Evolutionary conservation across 306 rosid genomes (phyloP), one percentile per base, ranked within the genome.

Genomic region (Gynostemma pentaphyllum): DNA sequence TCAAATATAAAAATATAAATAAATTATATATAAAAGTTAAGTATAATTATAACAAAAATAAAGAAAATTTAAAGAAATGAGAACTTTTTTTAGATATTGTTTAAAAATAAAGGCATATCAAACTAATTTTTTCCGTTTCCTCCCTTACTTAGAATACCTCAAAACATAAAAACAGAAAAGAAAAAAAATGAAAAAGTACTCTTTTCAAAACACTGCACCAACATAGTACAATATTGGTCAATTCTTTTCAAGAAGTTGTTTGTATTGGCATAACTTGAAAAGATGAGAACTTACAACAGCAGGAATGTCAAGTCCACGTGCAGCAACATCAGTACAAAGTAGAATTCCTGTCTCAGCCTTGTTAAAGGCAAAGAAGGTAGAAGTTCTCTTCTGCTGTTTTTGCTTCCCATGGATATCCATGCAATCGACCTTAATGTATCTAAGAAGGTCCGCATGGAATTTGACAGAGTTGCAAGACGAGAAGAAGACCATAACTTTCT

Each of bases 271-370:
- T 50, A 48, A 34, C 65, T 64, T 54, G 18, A 39, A 45, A 37
- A 41, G 12, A 7, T 7, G 12, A 36, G 45, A 62, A 45, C 44
- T 63, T 82, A 90, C 97, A 79, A 90, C 97, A 34, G 80, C 83
- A 45, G 95, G 97, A 36, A 90, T 87, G 72, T 90, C 97, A 45
- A 90, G 86, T 13, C 97, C 97, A 50, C 97, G 97, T 27, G 97
- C 97, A 76, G 95, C 95, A 79, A 92, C 98, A 79, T 92, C 96
- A 54, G 98, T 88, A 75, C 98, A 88, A 11, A 92, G 90, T 83
- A 92, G 74, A 72, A 92, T 92, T 51, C 98, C 98, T 40, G 78
- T 80, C 71, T 92, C 94, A 10, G 96, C 96, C 78, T 86, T 84
- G 72, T 87, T 83, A 72, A 82, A 92, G 50, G 74, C 79, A 75